Evolutionary conservation across 2,329 filamentous ascomycete species (phyloP).

Genomic region (Aspergillus melleus): DNA sequence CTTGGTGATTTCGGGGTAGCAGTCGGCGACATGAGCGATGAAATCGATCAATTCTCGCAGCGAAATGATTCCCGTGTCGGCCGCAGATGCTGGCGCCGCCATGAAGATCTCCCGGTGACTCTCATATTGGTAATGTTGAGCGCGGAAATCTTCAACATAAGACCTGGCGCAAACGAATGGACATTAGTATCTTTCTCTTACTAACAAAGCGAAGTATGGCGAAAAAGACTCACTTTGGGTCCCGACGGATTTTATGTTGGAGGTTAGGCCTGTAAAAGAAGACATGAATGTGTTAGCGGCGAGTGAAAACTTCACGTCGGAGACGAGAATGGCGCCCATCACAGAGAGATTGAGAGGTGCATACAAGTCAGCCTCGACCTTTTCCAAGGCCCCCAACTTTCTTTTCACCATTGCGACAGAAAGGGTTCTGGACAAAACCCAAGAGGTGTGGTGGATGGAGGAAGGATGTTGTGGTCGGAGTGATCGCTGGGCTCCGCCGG

Average conservation of each 20-base stretch:
- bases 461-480: conserved; percentile 67
- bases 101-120: conserved; percentile 90
- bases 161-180: conserved; percentile 54
- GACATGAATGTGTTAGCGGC: conserved; percentile 24
- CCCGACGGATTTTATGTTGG: conserved; percentile 86
- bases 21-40: conserved; percentile 89
- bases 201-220: not conserved
- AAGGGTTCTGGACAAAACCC: conserved; percentile 8
- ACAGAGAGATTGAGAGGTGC: conserved; percentile 26
- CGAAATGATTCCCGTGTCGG: conserved; percentile 75
- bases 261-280: conserved; percentile 65
- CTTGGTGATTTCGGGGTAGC: conserved; percentile 78
- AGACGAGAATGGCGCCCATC: conserved; percentile 5
- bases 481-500: conserved; percentile 20
- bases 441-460: conserved; percentile 54
- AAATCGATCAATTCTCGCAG: conserved; percentile 92
- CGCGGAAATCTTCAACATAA: conserved; percentile 84
- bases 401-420: conserved; percentile 69
- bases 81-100: conserved; percentile 74
- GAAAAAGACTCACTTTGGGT: conserved; percentile 64
- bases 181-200: not conserved
- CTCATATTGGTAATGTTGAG: conserved; percentile 89
- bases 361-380: conserved; percentile 85
- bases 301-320: conserved; percentile 13
- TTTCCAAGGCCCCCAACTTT: conserved; percentile 89